Evolutionary conservation across 2,329 filamentous ascomycete species (phyloP).

Genomic region (Zymoseptoria ardabiliae): DNA sequence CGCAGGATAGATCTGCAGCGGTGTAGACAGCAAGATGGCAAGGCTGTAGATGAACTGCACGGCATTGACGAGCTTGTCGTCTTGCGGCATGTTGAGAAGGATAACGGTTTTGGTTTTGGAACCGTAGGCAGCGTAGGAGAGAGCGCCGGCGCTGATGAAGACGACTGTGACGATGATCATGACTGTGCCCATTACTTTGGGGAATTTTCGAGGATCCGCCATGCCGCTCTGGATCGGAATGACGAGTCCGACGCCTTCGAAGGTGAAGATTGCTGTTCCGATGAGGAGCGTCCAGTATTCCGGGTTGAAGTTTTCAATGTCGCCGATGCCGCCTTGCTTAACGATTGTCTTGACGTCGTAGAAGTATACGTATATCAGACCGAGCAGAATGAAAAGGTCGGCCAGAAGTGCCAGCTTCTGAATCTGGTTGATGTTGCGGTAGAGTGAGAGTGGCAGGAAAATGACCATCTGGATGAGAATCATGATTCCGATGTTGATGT

Average conservation of each 20-base stretch:
- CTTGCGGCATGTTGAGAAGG: conserved; percentile 90
- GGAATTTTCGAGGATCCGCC: conserved; percentile 84
- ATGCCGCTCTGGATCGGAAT: conserved; percentile 98
- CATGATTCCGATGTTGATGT: conserved; percentile 79
- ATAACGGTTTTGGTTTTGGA: conserved; percentile 95
- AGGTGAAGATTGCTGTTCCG: conserved; percentile 97
- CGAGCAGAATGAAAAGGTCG: conserved; percentile 88
- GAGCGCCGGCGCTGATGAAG: conserved; percentile 82
- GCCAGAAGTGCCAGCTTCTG: conserved; percentile 90
- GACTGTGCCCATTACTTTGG: conserved; percentile 75
- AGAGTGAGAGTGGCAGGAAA: conserved; percentile 86
- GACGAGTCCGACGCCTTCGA: conserved; percentile 94
- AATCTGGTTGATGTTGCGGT: conserved; percentile 95
- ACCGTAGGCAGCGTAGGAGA: conserved; percentile 94
- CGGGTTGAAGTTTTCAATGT: conserved; percentile 85
- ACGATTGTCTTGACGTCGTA: conserved; percentile 84
- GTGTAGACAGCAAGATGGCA: conserved; percentile 92
- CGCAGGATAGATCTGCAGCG: conserved; percentile 92
- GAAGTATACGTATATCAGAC: conserved; percentile 89
- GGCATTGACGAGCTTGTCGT: conserved; percentile 87
- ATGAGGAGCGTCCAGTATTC: conserved; percentile 96
- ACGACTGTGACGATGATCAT: conserved; percentile 93
- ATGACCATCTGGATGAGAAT: conserved; percentile 93
- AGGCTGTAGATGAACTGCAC: conserved; percentile 97
- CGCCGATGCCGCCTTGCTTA: conserved; percentile 63